These are phyloP conservation scores for Dentipellis fragilis DNA, from an alignment of 768 basidiomycete genomes.

Conservation along the genomic window DNA sequence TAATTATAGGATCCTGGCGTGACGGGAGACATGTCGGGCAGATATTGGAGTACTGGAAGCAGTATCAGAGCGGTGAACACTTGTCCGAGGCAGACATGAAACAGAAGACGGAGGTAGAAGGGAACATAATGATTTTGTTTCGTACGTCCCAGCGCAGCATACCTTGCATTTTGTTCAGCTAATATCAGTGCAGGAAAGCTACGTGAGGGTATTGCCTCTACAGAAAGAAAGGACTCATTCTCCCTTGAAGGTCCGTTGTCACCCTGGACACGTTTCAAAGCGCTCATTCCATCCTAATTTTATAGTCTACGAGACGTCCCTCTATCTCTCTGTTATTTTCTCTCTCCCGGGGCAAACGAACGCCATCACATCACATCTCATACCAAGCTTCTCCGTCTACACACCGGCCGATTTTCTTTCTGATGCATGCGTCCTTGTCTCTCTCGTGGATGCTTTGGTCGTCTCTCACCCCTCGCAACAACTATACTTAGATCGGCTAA, in stretches of 20 bases:
- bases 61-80: constrained; percentile 18
- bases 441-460: neutral
- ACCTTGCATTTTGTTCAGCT: neutral
- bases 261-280: neutral
- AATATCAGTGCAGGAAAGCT: constrained; percentile 48
- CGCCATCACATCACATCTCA: neutral
- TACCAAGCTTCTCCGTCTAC: neutral
- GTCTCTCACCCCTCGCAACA: neutral
- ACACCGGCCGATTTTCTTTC: no score
- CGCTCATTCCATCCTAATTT: neutral
- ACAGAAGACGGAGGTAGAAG: constrained; percentile 41
- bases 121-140: constrained; percentile 65
- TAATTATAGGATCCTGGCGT: neutral
- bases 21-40: constrained; percentile 16
- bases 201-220: constrained; percentile 61
- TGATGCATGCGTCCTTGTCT: neutral
- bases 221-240: constrained; percentile 48
- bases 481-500: neutral
- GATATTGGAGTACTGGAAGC: constrained; percentile 39
- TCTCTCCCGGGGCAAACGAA: neutral
- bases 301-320: constrained; percentile 64
- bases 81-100: constrained; percentile 6
- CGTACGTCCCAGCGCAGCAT: constrained; percentile 31
- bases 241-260: constrained; percentile 50
- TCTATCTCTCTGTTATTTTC: neutral